Conservation (phyloP, 345 rosid genomes). For the Moricandia moricandioides region DNA sequence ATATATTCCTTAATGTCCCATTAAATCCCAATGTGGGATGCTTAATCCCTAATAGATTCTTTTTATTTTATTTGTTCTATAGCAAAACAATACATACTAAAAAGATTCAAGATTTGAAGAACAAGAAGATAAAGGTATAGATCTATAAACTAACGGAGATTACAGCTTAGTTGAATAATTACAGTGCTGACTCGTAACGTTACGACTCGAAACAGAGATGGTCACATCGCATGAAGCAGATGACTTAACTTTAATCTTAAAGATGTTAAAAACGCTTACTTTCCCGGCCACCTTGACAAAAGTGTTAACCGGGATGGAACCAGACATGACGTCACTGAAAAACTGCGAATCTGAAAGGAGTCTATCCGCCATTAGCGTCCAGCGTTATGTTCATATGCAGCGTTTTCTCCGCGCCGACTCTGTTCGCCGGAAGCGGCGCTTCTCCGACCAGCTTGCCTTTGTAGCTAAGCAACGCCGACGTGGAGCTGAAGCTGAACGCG, state of each 20-base stretch:
- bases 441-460: conserved; percentile 58
- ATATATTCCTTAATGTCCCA: too few relatives aligned
- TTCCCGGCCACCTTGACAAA: conserved; percentile 55
- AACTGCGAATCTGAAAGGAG: conserved; percentile 44
- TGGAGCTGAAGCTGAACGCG: conserved; percentile 48
- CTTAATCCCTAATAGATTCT: background rate
- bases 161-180: conserved; percentile 55
- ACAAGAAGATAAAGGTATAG: background rate
- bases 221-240: conserved; percentile 54
- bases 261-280: conserved; percentile 45
- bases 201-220: conserved; percentile 43
- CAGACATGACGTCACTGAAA: conserved; percentile 39
- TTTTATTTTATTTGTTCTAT: background rate
- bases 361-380: conserved; percentile 62
- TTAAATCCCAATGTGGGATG: too few relatives aligned
- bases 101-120: background rate
- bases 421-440: conserved; percentile 60
- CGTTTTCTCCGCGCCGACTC: conserved; percentile 47
- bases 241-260: conserved; percentile 47
- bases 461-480: conserved; percentile 54
- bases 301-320: conserved; percentile 46
- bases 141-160: background rate
- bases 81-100: background rate
- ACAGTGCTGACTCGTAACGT: conserved; percentile 54
- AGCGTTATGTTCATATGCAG: conserved; percentile 50